Evolutionary conservation across 805 yeast species (phyloP).

Genomic region (Saccharomycopsis malanga): DNA sequence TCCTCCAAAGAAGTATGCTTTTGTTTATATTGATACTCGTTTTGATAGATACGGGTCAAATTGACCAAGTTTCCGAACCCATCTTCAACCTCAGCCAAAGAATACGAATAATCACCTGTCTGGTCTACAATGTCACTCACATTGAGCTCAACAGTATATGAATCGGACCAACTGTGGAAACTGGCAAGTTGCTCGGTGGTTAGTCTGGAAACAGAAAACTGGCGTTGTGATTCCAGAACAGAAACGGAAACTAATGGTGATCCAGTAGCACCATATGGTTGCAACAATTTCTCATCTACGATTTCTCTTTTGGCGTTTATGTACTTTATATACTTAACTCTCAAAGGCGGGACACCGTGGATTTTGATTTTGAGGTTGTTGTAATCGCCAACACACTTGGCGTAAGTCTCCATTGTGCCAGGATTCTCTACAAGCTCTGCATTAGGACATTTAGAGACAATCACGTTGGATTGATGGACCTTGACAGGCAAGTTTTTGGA

Average conservation of each 20-base stretch:
- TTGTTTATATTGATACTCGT: conserved; percentile 24
- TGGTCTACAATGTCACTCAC: conserved; percentile 32
- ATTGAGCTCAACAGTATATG: conserved; percentile 40
- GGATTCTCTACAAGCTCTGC: conserved; percentile 40
- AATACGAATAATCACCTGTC: conserved; percentile 47
- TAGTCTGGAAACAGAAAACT: conserved; percentile 10
- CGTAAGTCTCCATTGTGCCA: conserved; percentile 28
- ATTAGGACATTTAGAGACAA: conserved; percentile 72
- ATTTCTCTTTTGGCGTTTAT: conserved; percentile 32
- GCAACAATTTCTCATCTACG: conserved; percentile 37
- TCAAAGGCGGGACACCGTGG: conserved; percentile 74
- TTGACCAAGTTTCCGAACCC: conserved; percentile 57
- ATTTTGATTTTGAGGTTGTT: conserved; percentile 49
- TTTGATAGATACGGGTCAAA: conserved; percentile 28
- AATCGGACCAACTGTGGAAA: conserved; percentile 30
- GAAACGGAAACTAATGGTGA: conserved; percentile 40
- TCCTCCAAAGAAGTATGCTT: conserved; percentile 17
- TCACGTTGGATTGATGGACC: conserved; percentile 50
- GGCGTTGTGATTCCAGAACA: background rate
- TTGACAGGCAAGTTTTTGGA: conserved; percentile 53
- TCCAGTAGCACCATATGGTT: conserved; percentile 40
- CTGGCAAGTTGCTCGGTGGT: conserved; percentile 19
- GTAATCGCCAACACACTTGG: conserved; percentile 57
- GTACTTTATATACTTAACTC: conserved; percentile 46
- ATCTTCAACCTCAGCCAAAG: conserved; percentile 52